These are phyloP conservation scores for Rhodotorula sp. DNA, from an alignment of 1,284 basidiomycete species.

Conservation along the genomic window DNA sequence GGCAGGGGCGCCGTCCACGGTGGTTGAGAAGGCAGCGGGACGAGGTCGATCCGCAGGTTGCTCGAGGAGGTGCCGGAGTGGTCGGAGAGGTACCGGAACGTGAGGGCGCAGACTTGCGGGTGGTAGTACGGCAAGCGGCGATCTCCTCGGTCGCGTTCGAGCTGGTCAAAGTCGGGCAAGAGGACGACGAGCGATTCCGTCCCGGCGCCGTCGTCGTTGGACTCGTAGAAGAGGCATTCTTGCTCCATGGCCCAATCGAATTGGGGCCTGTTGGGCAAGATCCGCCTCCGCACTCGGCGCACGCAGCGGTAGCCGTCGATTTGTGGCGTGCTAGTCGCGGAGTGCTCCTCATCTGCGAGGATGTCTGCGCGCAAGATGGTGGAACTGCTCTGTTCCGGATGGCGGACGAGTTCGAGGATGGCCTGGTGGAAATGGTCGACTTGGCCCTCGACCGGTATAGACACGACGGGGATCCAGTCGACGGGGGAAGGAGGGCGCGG, in stretches of 20 bases:
- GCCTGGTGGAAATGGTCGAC: conserved; percentile 11
- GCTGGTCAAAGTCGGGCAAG: conserved; percentile 56
- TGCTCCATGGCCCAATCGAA: conserved; percentile 69
- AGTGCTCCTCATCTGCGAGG: conserved; percentile 53
- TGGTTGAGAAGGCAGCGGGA: conserved; percentile 45
- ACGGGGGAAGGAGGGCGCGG: conserved; percentile 1
- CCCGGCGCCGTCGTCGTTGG: conserved; percentile 27
- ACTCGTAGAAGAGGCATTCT: conserved; percentile 64
- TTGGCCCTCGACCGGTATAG: not conserved
- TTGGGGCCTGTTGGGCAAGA: conserved; percentile 70
- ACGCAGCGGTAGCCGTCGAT: conserved; percentile 50
- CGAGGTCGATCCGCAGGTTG: conserved; percentile 57
- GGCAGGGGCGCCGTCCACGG: conserved; percentile 53
- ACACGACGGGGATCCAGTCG: conserved; percentile 11
- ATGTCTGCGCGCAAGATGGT: conserved; percentile 74
- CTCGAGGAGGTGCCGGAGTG: conserved; percentile 16
- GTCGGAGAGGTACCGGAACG: conserved; percentile 62
- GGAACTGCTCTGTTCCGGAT: conserved; percentile 80
- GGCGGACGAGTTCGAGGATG: conserved; percentile 57
- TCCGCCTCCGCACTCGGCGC: conserved; percentile 60
- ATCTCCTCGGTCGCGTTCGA: conserved; percentile 47
- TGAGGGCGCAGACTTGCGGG: conserved; percentile 67
- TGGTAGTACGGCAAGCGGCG: conserved; percentile 71
- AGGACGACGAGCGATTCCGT: conserved; percentile 59
- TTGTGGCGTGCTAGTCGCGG: not conserved